phyloP scores from a whole-genome alignment of 2,329 filamentous ascomycete species.

The Westerdykella sp. region DNA sequence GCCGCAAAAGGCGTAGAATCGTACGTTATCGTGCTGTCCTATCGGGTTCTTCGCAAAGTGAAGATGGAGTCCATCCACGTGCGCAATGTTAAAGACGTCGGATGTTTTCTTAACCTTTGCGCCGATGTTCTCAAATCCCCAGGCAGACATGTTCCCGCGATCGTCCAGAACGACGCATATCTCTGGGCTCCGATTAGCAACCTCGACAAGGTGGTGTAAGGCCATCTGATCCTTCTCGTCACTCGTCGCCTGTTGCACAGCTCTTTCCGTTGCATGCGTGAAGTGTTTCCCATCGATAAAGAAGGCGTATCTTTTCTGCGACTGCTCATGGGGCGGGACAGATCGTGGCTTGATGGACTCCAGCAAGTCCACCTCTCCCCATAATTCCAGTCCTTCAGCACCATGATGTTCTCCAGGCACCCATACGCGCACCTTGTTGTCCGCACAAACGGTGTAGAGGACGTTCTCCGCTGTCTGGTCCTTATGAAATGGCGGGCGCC shows the following conservation, averaged over 20 bases:
- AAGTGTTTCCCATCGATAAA: constrained; percentile 80
- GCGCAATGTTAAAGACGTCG: constrained; percentile 79
- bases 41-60: constrained; percentile 32
- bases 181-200: constrained; percentile 80
- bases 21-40: constrained; percentile 52
- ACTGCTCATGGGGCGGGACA: constrained; percentile 34
- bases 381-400: constrained; percentile 67
- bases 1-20: constrained; percentile 68
- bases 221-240: constrained; percentile 61
- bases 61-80: constrained; percentile 56
- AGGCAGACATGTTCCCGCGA: constrained; percentile 80
- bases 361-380: constrained; percentile 72
- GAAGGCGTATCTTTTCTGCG: constrained; percentile 61
- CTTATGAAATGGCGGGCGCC: constrained; percentile 70
- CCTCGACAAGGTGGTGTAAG: constrained; percentile 75
- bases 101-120: constrained; percentile 59
- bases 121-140: constrained; percentile 83
- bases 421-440: constrained; percentile 79
- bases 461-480: constrained; percentile 80
- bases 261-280: constrained; percentile 66
- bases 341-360: constrained; percentile 59
- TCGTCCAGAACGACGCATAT: constrained; percentile 81
- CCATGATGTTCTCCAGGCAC: constrained; percentile 66
- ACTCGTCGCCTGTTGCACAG: constrained; percentile 57
- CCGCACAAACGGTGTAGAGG: constrained; percentile 80